These are phyloP conservation scores for bread wheat (Triticum aestivum) DNA, from an alignment of 176 grass and related monocot species.

Conservation along the genomic window IWGSC_CS_RefSeq_v2.1 NC_057812.1:82158058-82158557, in stretches of 20 bases:
- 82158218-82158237: background rate
- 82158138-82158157: conserved; percentile 95
- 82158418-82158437: background rate
- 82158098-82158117: conserved; percentile 75
- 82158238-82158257: background rate
- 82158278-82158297: no score
- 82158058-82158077: background rate
- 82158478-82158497: background rate
- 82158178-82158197: conserved; percentile 72
- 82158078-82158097: conserved; percentile 67
- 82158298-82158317: background rate
- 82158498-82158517: conserved; percentile 15
- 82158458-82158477: background rate
- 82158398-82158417: background rate
- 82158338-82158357: background rate
- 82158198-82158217: conserved; percentile 10
- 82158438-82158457: background rate
- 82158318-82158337: background rate
- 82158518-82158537: conserved; percentile 17
- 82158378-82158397: background rate
- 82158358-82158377: background rate
- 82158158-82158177: conserved; percentile 80
- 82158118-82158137: conserved; percentile 82
- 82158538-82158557: background rate
- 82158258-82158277: background rate